Percentiles rank a stretch among this genome's conserved stretches.
Evolutionary conservation across 2,329 filamentous ascomycete genomes (phyloP).

Genomic region (Sclerotinia spermophila): DNA sequence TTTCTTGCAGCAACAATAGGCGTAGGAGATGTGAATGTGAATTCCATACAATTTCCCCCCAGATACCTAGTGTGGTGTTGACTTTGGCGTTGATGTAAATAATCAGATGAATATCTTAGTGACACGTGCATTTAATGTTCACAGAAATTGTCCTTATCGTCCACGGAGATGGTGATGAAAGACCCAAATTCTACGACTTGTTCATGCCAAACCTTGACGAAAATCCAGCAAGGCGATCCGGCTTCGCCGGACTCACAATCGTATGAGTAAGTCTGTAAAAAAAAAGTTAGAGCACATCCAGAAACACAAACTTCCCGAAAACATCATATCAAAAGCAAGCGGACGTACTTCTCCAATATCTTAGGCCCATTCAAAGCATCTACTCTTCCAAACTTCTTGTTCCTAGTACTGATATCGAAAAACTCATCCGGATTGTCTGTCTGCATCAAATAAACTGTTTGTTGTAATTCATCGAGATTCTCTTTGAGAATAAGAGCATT

Average conservation of each 20-base stretch:
- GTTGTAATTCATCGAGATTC: conserved; percentile 87
- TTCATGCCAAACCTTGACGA: conserved; percentile 72
- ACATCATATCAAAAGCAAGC: not conserved
- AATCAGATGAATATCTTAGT: not conserved
- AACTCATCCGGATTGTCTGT: conserved; percentile 93
- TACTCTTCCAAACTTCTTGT: conserved; percentile 91
- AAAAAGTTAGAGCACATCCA: not conserved
- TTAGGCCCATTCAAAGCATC: conserved; percentile 86
- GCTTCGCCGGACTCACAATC: conserved; percentile 55
- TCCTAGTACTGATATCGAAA: conserved; percentile 84
- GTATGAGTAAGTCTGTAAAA: conserved; percentile 54
- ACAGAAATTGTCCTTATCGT: not conserved
- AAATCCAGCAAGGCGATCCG: conserved; percentile 65
- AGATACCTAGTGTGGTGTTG: not conserved
- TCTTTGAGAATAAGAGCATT: conserved; percentile 81
- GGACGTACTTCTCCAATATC: conserved; percentile 79
- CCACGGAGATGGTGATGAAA: not conserved
- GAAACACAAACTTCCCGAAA: not conserved
- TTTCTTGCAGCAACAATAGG: conserved; percentile 14
- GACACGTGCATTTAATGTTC: not conserved
- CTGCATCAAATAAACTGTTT: conserved; percentile 86
- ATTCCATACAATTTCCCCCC: not conserved
- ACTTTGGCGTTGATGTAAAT: not conserved
- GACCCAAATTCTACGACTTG: conserved; percentile 23
- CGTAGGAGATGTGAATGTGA: conserved; percentile 15